These are phyloP conservation scores for Mucor racemosus DNA, from an alignment of 371 early-diverging fungal genomes.

Conservation along the genomic window DNA sequence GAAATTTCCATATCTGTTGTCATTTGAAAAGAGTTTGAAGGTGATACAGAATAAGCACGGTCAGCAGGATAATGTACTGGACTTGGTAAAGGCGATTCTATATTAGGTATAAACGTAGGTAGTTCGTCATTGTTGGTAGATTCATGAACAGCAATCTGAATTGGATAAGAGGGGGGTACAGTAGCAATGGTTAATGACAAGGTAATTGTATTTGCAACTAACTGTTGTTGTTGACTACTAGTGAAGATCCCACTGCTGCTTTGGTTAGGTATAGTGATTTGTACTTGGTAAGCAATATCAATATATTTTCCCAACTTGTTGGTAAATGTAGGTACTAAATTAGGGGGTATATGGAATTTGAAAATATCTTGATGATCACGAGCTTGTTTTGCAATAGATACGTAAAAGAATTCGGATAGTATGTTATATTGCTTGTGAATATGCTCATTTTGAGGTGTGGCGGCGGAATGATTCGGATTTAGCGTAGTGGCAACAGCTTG, in stretches of 20 bases:
- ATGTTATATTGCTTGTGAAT: conserved; percentile 36
- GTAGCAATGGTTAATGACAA: conserved; percentile 22
- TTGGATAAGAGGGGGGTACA: conserved; percentile 25
- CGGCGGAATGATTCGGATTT: conserved; percentile 8
- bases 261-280: conserved; percentile 28
- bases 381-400: conserved; percentile 33
- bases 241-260: background rate
- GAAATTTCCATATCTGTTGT: conserved; percentile 3
- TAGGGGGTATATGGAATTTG: conserved; percentile 36
- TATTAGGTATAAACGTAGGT: conserved; percentile 41
- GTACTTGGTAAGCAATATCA: conserved; percentile 39
- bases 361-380: conserved; percentile 41
- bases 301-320: conserved; percentile 30
- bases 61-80: conserved; percentile 31
- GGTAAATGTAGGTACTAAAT: conserved; percentile 37
- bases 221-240: background rate
- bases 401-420: conserved; percentile 34
- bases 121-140: conserved; percentile 6
- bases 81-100: conserved; percentile 44
- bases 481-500: conserved; percentile 25
- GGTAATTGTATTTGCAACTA: conserved; percentile 10
- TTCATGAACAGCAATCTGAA: conserved; percentile 13
- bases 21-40: conserved; percentile 29
- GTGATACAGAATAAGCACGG: conserved; percentile 38
- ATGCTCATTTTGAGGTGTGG: background rate